Conservation (phyloP, 352 stramenopile genomes). For the Pythium coloratum region DNA sequence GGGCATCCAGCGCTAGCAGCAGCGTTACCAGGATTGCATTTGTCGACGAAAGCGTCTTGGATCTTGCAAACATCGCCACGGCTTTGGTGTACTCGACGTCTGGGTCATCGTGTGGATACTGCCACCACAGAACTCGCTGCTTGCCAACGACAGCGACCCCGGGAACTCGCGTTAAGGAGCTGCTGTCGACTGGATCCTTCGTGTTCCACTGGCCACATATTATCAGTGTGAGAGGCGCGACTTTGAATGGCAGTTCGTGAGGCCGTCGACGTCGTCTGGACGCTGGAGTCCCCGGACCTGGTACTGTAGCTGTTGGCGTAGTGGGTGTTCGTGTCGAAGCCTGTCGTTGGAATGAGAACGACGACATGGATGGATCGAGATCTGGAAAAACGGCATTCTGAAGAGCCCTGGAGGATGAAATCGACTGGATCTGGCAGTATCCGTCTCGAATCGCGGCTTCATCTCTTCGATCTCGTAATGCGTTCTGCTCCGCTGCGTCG, state of each 20-base stretch:
- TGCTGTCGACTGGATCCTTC: conserved; percentile 14
- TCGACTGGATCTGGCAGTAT: conserved; percentile 78
- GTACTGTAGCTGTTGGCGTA: conserved; percentile 1
- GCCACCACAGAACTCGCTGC: conserved; percentile 55
- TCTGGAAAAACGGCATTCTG: conserved; percentile 46
- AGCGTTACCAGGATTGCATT: conserved; percentile 65
- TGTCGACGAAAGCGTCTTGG: conserved; percentile 49
- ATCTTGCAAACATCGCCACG: conserved; percentile 54
- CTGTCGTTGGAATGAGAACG: conserved; percentile 13
- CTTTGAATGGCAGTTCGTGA: conserved; percentile 10
- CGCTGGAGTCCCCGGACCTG: conserved; percentile 1
- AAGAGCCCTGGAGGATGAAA: conserved; percentile 60
- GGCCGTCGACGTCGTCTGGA: conserved; percentile 15
- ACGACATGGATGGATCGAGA: conserved; percentile 14
- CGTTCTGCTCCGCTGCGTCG: conserved; percentile 16
- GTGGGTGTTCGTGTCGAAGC: not conserved
- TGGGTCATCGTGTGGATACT: conserved; percentile 39
- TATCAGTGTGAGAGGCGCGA: conserved; percentile 54
- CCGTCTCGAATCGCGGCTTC: conserved; percentile 58
- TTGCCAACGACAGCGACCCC: conserved; percentile 42
- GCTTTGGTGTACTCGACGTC: conserved; percentile 45
- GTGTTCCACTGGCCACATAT: conserved; percentile 52
- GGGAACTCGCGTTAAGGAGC: conserved; percentile 40
- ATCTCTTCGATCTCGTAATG: conserved; percentile 51
- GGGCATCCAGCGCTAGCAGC: conserved; percentile 59